phyloP scores from a whole-genome alignment of 306 rosid species.

The Medicago ruthenica region DNA sequence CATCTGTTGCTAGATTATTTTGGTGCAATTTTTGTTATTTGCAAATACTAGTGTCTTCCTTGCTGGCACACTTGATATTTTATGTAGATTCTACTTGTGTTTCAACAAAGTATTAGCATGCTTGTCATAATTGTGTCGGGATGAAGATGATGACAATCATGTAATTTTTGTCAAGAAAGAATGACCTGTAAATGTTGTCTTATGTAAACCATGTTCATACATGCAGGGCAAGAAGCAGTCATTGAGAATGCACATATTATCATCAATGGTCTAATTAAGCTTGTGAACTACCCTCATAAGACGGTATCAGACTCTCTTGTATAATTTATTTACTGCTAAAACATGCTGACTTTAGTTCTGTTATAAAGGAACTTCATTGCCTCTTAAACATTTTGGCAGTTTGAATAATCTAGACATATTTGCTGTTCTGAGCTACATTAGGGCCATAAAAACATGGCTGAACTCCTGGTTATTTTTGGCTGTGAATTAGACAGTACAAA shows the following conservation, averaged over 20 bases:
- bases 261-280: constrained; percentile 64
- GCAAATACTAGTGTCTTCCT: neutral
- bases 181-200: constrained; percentile 28
- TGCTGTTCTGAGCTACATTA: constrained; percentile 14
- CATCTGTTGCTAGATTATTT: constrained; percentile 7
- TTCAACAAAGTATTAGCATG: constrained; percentile 23
- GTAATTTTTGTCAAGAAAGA: constrained; percentile 20
- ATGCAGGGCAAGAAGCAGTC: constrained; percentile 77
- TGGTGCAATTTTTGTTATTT: constrained; percentile 17
- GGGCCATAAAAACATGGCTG: neutral
- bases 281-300: constrained; percentile 75
- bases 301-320: constrained; percentile 59
- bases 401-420: constrained; percentile 26
- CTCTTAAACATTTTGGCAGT: neutral
- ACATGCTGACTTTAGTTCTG: constrained; percentile 29
- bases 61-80: constrained; percentile 10
- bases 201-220: constrained; percentile 35
- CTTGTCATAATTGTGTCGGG: constrained; percentile 13
- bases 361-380: constrained; percentile 30
- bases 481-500: neutral
- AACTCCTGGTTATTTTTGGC: constrained; percentile 21
- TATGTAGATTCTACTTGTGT: constrained; percentile 14
- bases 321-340: constrained; percentile 35
- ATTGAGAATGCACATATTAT: constrained; percentile 71
- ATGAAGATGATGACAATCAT: constrained; percentile 13